Percentiles rank a stretch among this genome's conserved stretches.
Conservation (phyloP, 345 rosid genomes). For the Populus nigra region DNA sequence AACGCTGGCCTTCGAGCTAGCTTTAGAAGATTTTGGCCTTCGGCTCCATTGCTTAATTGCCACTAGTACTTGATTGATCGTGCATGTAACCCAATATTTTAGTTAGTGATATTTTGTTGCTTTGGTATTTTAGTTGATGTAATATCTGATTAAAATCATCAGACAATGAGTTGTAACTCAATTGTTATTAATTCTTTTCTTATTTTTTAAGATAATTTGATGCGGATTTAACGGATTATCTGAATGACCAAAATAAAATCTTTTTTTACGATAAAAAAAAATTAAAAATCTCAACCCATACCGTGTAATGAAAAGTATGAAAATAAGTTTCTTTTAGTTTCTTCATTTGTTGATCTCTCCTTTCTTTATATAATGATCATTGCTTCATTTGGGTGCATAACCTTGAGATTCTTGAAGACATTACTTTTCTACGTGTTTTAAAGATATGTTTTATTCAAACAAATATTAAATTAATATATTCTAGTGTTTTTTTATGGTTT, state of each 20-base stretch:
- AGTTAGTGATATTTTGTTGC: too few relatives aligned
- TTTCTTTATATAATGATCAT: not conserved
- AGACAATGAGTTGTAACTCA: too few relatives aligned
- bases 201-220: too few relatives aligned
- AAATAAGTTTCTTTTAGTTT: not conserved
- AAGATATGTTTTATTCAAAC: not conserved
- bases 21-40: not conserved
- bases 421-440: too few relatives aligned
- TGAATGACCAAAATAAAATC: too few relatives aligned
- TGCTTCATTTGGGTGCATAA: not conserved
- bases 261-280: too few relatives aligned
- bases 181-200: too few relatives aligned
- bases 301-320: rapidly evolving
- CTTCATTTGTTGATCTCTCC: not conserved
- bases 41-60: not conserved
- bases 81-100: too few relatives aligned
- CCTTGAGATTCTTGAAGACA: not conserved
- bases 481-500: not conserved
- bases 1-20: constrained; percentile 28
- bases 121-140: too few relatives aligned
- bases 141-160: too few relatives aligned
- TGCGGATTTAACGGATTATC: rapidly evolving
- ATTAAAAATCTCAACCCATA: too few relatives aligned
- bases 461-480: not conserved
- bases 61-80: too few relatives aligned